These are phyloP conservation scores for Saccharum officinarum DNA, from an alignment of 176 grass and related monocot genomes.

Conservation along the genomic window DNA sequence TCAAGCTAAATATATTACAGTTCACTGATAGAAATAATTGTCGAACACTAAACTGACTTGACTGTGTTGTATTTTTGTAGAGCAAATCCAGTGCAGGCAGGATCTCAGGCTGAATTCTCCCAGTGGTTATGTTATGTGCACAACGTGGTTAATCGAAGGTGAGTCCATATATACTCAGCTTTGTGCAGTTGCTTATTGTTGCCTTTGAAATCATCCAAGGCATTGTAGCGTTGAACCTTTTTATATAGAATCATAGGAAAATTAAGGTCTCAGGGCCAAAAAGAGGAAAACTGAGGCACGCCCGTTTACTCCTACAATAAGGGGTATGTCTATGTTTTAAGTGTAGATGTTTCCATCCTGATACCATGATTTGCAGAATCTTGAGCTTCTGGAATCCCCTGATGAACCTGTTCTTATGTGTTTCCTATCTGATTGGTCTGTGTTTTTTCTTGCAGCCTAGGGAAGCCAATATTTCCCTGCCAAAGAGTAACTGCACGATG, in stretches of 20 bases:
- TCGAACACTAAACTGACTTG: conserved; percentile 24
- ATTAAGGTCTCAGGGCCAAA: conserved; percentile 21
- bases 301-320: conserved; percentile 4
- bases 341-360: conserved; percentile 21
- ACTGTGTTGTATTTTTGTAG: conserved; percentile 40
- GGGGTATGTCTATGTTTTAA: neutral
- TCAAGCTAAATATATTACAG: neutral
- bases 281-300: conserved; percentile 1
- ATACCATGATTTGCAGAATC: neutral
- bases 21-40: neutral
- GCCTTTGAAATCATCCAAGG: neutral
- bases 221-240: conserved; percentile 2
- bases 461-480: conserved; percentile 89
- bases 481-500: conserved; percentile 90
- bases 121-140: conserved; percentile 92
- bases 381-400: neutral
- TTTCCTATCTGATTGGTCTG: conserved; percentile 17
- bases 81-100: conserved; percentile 84
- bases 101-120: conserved; percentile 87
- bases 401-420: conserved; percentile 2
- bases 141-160: conserved; percentile 97
- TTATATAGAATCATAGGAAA: conserved; percentile 25
- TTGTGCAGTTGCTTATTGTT: neutral
- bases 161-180: conserved; percentile 28
- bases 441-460: conserved; percentile 63